Evolutionary conservation across 1,139 yeast species (phyloP).

Genomic region (Scheffersomyces insectosa): DNA sequence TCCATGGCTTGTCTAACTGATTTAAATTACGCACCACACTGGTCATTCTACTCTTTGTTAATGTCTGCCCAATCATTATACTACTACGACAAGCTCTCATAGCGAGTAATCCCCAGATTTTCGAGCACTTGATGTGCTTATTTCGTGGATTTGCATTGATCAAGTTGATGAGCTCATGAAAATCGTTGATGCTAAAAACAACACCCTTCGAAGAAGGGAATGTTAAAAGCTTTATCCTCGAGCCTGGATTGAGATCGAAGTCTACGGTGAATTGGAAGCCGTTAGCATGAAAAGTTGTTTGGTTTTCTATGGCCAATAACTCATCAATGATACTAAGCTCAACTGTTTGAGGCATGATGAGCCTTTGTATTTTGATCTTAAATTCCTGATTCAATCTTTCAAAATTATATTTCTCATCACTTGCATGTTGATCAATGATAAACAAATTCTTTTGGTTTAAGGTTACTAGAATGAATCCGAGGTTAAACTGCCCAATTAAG

Average conservation of each 20-base stretch:
- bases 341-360: slow-evolving; percentile 64
- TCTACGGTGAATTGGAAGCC: slow-evolving; percentile 68
- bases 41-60: slow-evolving; percentile 60
- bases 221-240: slow-evolving; percentile 55
- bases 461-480: slow-evolving; percentile 82
- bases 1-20: slow-evolving; percentile 89
- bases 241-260: slow-evolving; percentile 49
- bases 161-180: slow-evolving; percentile 71
- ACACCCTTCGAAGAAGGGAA: slow-evolving; percentile 75
- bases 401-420: slow-evolving; percentile 91
- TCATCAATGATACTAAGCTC: slow-evolving; percentile 81
- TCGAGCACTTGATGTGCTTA: slow-evolving; percentile 62
- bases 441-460: slow-evolving; percentile 56
- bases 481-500: slow-evolving; percentile 87
- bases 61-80: slow-evolving; percentile 86
- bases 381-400: slow-evolving; percentile 64
- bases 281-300: slow-evolving; percentile 59
- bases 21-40: slow-evolving; percentile 68
- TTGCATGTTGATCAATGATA: slow-evolving; percentile 95
- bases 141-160: slow-evolving; percentile 37
- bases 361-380: slow-evolving; percentile 56
- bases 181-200: slow-evolving; percentile 65
- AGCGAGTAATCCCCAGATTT: slow-evolving; percentile 81
- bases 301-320: slow-evolving; percentile 61
- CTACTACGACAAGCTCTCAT: slow-evolving; percentile 94